phyloP scores from a whole-genome alignment of 176 grass and related monocot species.

The Oropetium thomaeum region DNA sequence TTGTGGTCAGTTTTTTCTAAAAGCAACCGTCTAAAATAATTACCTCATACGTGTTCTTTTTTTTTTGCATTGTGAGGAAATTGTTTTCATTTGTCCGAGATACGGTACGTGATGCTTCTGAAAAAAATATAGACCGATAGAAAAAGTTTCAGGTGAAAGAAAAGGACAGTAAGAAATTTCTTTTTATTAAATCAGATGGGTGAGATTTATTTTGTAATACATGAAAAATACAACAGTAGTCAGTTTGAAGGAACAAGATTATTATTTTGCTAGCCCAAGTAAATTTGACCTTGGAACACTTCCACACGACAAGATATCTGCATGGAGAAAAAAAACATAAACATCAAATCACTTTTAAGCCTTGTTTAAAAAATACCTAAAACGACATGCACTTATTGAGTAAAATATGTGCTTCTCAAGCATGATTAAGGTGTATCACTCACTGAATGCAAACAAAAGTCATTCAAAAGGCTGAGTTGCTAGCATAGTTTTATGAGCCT shows the following conservation, averaged over 20 bases:
- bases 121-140: too few relatives aligned
- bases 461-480: neutral
- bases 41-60: too few relatives aligned
- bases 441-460: neutral
- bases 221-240: neutral
- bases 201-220: neutral
- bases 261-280: slow-evolving; percentile 24
- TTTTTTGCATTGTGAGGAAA: too few relatives aligned
- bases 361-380: neutral
- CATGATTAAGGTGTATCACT: neutral
- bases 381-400: neutral
- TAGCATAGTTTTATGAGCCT: neutral
- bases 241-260: slow-evolving; percentile 5
- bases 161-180: too few relatives aligned
- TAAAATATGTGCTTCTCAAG: neutral
- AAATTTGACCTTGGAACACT: neutral
- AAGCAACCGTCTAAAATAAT: too few relatives aligned
- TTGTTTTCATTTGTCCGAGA: too few relatives aligned
- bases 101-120: too few relatives aligned
- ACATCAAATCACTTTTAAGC: slow-evolving; percentile 24
- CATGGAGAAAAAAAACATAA: neutral
- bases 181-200: too few relatives aligned
- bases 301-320: neutral
- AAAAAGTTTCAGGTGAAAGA: too few relatives aligned
- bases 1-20: too few relatives aligned